Evolutionary conservation across 176 grass and related monocot species (phyloP).

Genomic region (Poa pratensis): DNA sequence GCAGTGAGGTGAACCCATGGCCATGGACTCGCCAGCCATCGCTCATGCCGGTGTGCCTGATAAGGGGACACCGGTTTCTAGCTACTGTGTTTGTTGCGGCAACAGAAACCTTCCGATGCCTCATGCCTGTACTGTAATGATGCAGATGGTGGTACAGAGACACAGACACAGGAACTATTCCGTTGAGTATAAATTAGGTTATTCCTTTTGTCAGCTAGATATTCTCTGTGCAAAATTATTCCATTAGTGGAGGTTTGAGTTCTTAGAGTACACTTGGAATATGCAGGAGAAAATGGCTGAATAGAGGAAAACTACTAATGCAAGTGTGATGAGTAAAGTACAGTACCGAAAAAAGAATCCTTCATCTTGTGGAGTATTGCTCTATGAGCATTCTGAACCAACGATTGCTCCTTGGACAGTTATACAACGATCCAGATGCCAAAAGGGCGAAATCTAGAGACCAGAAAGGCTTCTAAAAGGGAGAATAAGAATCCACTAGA

Average conservation of each 20-base stretch:
- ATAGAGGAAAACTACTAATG: too few species aligned
- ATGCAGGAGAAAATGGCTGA: too few species aligned
- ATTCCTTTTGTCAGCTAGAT: not conserved
- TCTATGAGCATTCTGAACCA: not conserved
- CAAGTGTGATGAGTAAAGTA: not conserved
- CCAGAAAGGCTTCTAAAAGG: conserved; percentile 10
- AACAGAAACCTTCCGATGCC: conserved; percentile 34
- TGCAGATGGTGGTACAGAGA: not conserved
- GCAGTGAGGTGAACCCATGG: conserved; percentile 7
- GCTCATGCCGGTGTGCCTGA: conserved; percentile 28
- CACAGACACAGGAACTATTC: not conserved
- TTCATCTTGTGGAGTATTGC: not conserved
- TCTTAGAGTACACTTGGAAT: too few species aligned
- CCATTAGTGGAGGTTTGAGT: too few species aligned
- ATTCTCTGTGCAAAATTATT: not conserved
- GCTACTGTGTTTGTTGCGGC: not conserved
- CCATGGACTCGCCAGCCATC: not conserved
- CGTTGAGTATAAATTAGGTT: not conserved
- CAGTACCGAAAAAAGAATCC: too few species aligned
- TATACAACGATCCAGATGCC: not conserved
- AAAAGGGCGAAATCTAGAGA: not conserved
- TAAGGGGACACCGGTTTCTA: conserved; percentile 30
- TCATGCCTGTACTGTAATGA: not conserved
- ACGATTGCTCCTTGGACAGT: conserved; percentile 16
- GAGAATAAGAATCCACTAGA: conserved; percentile 45